Conservation (phyloP, 371 early-diverging fungal genomes). For the Actinomucor elegans region DNA sequence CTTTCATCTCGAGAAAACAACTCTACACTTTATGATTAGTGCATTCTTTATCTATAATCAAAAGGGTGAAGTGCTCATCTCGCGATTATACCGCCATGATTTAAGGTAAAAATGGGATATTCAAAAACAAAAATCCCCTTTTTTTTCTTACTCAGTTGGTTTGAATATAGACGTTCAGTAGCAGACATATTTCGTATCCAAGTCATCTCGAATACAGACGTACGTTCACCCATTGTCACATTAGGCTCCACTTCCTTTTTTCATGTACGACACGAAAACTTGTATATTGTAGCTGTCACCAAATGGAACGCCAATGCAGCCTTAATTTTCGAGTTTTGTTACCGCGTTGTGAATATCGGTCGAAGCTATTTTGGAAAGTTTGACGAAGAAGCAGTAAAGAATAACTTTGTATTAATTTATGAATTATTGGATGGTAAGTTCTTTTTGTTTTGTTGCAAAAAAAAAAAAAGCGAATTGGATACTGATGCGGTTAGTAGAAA, state of each 20-base stretch:
- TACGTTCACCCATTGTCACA: conserved; percentile 90
- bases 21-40: conserved; percentile 66
- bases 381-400: conserved; percentile 88
- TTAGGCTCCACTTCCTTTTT: conserved; percentile 86
- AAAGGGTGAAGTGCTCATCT: conserved; percentile 98
- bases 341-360: conserved; percentile 75
- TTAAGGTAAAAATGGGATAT: conserved; percentile 91
- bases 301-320: conserved; percentile 85
- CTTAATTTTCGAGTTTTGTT: conserved; percentile 83
- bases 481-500: too few relatives aligned
- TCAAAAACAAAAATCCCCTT: too few relatives aligned
- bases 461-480: neutral
- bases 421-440: conserved; percentile 84
- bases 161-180: conserved; percentile 84
- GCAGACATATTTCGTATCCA: conserved; percentile 96
- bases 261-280: conserved; percentile 88
- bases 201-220: conserved; percentile 89
- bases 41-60: conserved; percentile 94
- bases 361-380: conserved; percentile 85
- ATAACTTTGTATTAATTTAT: conserved; percentile 89
- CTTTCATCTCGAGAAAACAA: conserved; percentile 4
- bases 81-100: conserved; percentile 92
- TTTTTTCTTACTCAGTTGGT: too few relatives aligned
- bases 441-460: neutral
- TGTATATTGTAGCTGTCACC: conserved; percentile 86